A percentile compares a stretch with the other conserved stretches of the same genome.
Evolutionary conservation across 1,284 basidiomycete genomes (phyloP).

Genomic region (Paramarasmius palmivorus): DNA sequence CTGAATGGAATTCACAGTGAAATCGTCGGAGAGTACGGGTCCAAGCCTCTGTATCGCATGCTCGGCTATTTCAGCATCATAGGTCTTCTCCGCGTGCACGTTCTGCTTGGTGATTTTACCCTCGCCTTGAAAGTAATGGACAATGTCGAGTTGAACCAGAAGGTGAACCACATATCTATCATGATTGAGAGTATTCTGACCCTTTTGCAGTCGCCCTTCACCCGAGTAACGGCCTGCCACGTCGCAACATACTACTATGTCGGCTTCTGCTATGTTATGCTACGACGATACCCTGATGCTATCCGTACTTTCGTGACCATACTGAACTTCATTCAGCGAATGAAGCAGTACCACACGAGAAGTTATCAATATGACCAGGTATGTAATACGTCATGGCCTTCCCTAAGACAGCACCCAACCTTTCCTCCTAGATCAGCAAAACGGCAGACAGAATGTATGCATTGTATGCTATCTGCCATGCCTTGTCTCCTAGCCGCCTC

Average conservation of each 20-base stretch:
- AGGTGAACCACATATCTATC: slow-evolving; percentile 39
- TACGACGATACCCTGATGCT: slow-evolving; percentile 93
- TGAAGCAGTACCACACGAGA: slow-evolving; percentile 93
- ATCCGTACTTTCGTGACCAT: slow-evolving; percentile 92
- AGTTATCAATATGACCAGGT: slow-evolving; percentile 96
- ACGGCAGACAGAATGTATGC: slow-evolving; percentile 98
- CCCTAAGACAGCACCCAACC: neutral
- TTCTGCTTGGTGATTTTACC: slow-evolving; percentile 94
- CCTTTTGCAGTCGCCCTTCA: slow-evolving; percentile 68
- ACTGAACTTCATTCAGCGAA: slow-evolving; percentile 90
- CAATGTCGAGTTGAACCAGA: slow-evolving; percentile 87
- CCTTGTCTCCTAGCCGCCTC: slow-evolving; percentile 85
- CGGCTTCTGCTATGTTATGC: slow-evolving; percentile 95
- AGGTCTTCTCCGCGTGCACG: slow-evolving; percentile 93
- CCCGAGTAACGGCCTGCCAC: slow-evolving; percentile 92
- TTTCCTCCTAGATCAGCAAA: slow-evolving; percentile 80
- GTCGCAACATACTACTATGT: slow-evolving; percentile 95
- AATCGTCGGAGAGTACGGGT: slow-evolving; percentile 90
- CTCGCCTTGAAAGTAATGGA: slow-evolving; percentile 96
- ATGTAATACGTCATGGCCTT: slow-evolving; percentile 3
- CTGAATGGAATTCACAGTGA: slow-evolving; percentile 48
- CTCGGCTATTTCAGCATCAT: slow-evolving; percentile 98
- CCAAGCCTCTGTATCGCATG: slow-evolving; percentile 88
- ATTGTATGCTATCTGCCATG: slow-evolving; percentile 90
- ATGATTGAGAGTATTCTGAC: slow-evolving; percentile 12